Conservation (phyloP, 306 rosid species). For the Styphnolobium japonicum region DNA sequence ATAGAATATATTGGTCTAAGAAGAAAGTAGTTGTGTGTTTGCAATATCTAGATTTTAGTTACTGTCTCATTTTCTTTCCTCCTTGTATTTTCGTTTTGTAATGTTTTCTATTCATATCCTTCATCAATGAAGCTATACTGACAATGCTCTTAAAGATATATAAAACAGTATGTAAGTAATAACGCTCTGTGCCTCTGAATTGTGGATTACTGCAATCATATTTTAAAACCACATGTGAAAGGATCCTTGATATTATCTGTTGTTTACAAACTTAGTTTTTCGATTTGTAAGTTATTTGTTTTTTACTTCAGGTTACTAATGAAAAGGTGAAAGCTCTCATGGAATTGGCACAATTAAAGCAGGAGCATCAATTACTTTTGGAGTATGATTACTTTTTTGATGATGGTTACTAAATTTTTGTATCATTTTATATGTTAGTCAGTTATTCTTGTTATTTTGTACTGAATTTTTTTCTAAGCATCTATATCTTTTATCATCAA, state of each 20-base stretch:
- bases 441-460: background rate
- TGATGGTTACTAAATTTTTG: slow-evolving; percentile 14
- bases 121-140: slow-evolving; percentile 2
- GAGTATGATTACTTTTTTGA: slow-evolving; percentile 56
- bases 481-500: background rate
- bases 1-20: background rate
- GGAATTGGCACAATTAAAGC: slow-evolving; percentile 86
- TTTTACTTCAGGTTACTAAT: slow-evolving; percentile 75
- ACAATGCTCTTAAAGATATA: slow-evolving; percentile 11
- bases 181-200: slow-evolving; percentile 7
- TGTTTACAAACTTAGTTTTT: background rate
- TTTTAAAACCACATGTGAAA: slow-evolving; percentile 1
- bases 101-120: background rate
- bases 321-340: slow-evolving; percentile 92
- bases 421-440: background rate
- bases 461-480: background rate
- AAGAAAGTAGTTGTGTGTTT: slow-evolving; percentile 16
- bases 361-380: slow-evolving; percentile 68
- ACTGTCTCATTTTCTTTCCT: slow-evolving; percentile 9
- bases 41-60: background rate
- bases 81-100: background rate
- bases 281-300: slow-evolving; percentile 22
- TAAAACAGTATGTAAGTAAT: background rate
- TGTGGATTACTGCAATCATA: slow-evolving; percentile 8
- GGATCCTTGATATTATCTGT: slow-evolving; percentile 8